Percentiles rank a stretch among this genome's conserved stretches.
Evolutionary conservation across 352 stramenopile species (phyloP).

Genomic region (Phytophthora litchii): DNA sequence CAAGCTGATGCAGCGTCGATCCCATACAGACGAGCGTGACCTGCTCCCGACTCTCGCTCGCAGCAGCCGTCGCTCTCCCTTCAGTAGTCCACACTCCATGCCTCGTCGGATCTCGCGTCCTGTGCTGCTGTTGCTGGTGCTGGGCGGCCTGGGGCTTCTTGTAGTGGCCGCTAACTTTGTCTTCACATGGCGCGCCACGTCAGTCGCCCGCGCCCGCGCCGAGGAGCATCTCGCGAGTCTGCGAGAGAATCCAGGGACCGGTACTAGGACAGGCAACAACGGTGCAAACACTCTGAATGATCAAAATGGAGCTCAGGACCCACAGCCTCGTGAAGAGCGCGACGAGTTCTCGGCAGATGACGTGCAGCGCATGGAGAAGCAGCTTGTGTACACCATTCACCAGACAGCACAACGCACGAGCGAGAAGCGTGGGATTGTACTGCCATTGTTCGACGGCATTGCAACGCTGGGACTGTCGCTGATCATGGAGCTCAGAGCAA

Average conservation of each 20-base stretch:
- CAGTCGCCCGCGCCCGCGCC: conserved; percentile 3
- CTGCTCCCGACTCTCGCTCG: conserved; percentile 32
- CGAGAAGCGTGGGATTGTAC: conserved; percentile 55
- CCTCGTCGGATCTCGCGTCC: conserved; percentile 20
- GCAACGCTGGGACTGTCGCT: conserved; percentile 58
- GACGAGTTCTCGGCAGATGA: conserved; percentile 22
- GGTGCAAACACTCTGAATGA: neutral
- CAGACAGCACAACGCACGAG: conserved; percentile 31
- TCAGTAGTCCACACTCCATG: conserved; percentile 32
- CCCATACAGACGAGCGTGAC: conserved; percentile 22
- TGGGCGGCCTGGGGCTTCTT: conserved; percentile 28
- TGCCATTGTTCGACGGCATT: conserved; percentile 62
- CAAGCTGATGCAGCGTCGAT: conserved; percentile 28
- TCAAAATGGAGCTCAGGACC: conserved; percentile 2
- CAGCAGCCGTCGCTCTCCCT: conserved; percentile 20
- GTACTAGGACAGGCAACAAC: neutral
- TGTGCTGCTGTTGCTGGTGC: conserved; percentile 19
- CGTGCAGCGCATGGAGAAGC: conserved; percentile 35
- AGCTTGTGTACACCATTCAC: conserved; percentile 44
- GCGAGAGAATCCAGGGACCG: conserved; percentile 1
- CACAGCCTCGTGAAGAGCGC: conserved; percentile 3
- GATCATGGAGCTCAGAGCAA: conserved; percentile 57
- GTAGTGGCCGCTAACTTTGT: conserved; percentile 36
- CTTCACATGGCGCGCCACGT: conserved; percentile 36
- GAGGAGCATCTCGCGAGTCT: conserved; percentile 26